Conservation (phyloP, 768 basidiomycete genomes). For the Trametes coccinea region DNA sequence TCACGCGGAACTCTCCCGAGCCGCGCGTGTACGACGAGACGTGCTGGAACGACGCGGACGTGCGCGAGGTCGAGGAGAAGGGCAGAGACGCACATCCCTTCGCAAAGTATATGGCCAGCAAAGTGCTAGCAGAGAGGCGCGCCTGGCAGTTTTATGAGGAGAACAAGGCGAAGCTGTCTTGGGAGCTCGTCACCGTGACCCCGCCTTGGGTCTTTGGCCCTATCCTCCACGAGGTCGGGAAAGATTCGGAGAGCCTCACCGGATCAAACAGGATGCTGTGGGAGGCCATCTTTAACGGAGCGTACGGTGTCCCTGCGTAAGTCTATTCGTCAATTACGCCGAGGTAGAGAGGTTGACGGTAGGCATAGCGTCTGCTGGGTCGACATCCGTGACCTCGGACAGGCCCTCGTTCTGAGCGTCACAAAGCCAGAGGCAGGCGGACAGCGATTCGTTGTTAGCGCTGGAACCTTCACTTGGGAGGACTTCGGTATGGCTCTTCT, state of each 20-base stretch:
- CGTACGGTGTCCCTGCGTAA: too few relatives aligned
- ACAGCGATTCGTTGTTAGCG: conserved; percentile 38
- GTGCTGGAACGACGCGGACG: conserved; percentile 61
- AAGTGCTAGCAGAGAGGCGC: conserved; percentile 58
- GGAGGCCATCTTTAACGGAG: too few relatives aligned
- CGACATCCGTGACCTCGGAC: conserved; percentile 35
- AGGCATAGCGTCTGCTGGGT: too few relatives aligned
- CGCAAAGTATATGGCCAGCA: conserved; percentile 55
- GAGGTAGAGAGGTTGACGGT: too few relatives aligned
- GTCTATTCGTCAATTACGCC: too few relatives aligned
- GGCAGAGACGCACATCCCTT: conserved; percentile 43
- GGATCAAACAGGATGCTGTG: conserved; percentile 22
- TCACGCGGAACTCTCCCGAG: conserved; percentile 22
- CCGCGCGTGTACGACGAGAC: conserved; percentile 43
- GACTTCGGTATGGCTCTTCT: conserved; percentile 3
- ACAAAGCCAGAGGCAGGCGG: conserved; percentile 35
- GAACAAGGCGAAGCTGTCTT: conserved; percentile 43
- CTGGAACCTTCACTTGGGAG: conserved; percentile 13
- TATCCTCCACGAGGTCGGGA: conserved; percentile 33
- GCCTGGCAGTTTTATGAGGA: conserved; percentile 52
- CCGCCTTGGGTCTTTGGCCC: conserved; percentile 43
- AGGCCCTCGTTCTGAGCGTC: conserved; percentile 31
- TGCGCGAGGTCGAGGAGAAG: conserved; percentile 46
- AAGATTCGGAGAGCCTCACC: conserved; percentile 34
- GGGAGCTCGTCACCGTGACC: conserved; percentile 53